phyloP scores from a whole-genome alignment of 1,284 basidiomycete genomes.

The Leccinum fuscescens region DNA sequence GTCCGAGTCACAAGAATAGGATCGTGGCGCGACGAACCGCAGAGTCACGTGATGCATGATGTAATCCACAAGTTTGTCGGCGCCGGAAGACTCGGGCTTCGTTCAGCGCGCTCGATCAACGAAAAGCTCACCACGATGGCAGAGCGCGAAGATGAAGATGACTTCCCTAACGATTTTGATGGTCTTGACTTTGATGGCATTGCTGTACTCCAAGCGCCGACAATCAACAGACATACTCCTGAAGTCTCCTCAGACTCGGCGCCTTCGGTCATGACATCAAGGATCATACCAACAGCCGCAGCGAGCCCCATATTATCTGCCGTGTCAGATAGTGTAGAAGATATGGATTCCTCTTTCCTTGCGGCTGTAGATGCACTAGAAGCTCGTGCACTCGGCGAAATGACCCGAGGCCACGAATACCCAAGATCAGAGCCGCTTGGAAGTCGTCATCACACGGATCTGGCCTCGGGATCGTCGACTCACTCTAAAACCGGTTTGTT shows the following conservation, averaged over 20 bases:
- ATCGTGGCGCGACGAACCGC: neutral
- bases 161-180: slow-evolving; percentile 45
- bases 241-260: neutral
- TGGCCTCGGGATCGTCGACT: neutral
- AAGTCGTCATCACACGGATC: neutral
- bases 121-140: slow-evolving; percentile 17
- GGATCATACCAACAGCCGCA: neutral
- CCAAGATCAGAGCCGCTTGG: neutral
- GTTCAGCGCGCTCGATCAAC: neutral
- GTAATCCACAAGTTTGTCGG: neutral
- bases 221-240: neutral
- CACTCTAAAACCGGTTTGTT: slow-evolving; percentile 10
- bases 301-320: slow-evolving; percentile 24
- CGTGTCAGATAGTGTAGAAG: slow-evolving; percentile 33
- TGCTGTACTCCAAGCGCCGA: slow-evolving; percentile 38
- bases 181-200: slow-evolving; percentile 32
- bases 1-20: neutral
- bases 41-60: slow-evolving; percentile 8
- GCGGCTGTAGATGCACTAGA: slow-evolving; percentile 44
- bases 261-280: neutral
- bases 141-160: slow-evolving; percentile 32
- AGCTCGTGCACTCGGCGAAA: slow-evolving; percentile 19
- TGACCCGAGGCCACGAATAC: slow-evolving; percentile 11
- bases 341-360: slow-evolving; percentile 35
- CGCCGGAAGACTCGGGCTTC: neutral